A percentile compares a stretch with the other conserved stretches of the same genome.
These are phyloP conservation scores for Fusarium piperis DNA, from an alignment of 2,329 filamentous ascomycete genomes.

Conservation along the genomic window DNA sequence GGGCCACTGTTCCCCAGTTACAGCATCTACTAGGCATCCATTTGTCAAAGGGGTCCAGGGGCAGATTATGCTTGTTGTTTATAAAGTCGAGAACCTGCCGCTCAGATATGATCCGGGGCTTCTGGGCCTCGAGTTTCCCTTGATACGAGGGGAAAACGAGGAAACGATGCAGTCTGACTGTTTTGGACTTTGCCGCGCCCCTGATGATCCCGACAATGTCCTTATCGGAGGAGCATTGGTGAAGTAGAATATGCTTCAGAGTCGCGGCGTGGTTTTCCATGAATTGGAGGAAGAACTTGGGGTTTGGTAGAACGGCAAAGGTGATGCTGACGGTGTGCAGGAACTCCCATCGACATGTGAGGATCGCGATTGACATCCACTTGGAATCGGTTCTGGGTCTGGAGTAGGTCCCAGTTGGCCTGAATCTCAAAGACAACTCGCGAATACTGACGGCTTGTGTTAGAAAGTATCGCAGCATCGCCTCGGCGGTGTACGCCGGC, in stretches of 20 bases:
- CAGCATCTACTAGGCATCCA: neutral
- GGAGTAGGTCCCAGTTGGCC: neutral
- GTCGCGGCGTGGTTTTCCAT: neutral
- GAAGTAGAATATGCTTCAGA: slow-evolving; percentile 3
- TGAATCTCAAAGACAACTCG: slow-evolving; percentile 6
- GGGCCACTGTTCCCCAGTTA: neutral
- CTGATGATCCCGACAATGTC: neutral
- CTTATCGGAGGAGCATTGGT: neutral
- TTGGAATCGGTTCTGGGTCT: neutral
- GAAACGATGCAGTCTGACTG: slow-evolving; percentile 8
- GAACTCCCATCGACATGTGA: neutral
- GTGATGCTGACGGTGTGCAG: neutral
- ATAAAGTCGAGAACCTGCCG: neutral
- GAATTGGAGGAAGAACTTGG: neutral
- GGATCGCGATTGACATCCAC: neutral
- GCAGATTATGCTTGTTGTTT: neutral
- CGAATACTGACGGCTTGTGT: neutral
- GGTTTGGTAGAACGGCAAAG: neutral
- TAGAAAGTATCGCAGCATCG: neutral
- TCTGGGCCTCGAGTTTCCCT: neutral
- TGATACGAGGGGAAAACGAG: neutral
- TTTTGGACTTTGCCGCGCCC: neutral
- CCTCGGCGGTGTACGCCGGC: neutral
- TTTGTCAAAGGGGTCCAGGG: neutral
- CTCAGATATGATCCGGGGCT: neutral